Evolutionary conservation across 176 grass and related monocot genomes (phyloP), one percentile per base, ranked within the genome.

Genomic region (Echinochloa phyllopogon): DNA sequence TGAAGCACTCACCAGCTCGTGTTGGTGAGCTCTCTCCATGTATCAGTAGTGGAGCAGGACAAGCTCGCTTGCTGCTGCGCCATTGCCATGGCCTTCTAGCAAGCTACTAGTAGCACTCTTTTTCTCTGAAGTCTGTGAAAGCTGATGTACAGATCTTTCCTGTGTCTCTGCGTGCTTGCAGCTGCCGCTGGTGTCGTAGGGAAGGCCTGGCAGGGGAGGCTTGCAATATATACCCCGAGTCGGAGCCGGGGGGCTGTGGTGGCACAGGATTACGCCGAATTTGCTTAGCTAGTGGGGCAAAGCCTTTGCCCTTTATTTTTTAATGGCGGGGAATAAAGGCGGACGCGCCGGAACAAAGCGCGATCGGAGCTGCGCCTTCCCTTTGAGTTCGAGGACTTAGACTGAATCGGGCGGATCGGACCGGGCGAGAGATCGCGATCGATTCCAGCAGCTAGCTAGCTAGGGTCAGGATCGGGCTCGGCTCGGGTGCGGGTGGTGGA

Each of bases 1-100:
- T 15, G 1, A 5, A 65, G 29, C 6, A 80, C 90, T 65, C 75
- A 95, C 93, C 90, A 95, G 88, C 86, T 92, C 21, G 93, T 90
- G 86, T 78, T 77, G 1, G 79, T 91, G 87, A 95, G 86, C 62
- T 92, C 93, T 43, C 80, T 75, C 94, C 86, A 93, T 17, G 84
- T 77, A 29, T 77, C 79, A 27, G 84, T 80, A 20, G 75, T 72
- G 0, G 94, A 92, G 78, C 71, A 60, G 72, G 94, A 25, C 86
- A 89, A 6, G 76, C 52, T 89, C 37, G 43, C 66, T 11, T 80
- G 88, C 83, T 80, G 88, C 83, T 79, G 58, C 38, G 59, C 89
- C 91, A 80, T 87, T 76, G 68, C 86, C 89, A 80, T 96, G 87
- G 77, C 56, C 14, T 33, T 33, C 29, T 33, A 40, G 33, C 63